A percentile compares a stretch with the other conserved stretches of the same genome.
phyloP scores from a whole-genome alignment of 2,329 filamentous ascomycete genomes.

The Macrophomina phaseolina region DNA sequence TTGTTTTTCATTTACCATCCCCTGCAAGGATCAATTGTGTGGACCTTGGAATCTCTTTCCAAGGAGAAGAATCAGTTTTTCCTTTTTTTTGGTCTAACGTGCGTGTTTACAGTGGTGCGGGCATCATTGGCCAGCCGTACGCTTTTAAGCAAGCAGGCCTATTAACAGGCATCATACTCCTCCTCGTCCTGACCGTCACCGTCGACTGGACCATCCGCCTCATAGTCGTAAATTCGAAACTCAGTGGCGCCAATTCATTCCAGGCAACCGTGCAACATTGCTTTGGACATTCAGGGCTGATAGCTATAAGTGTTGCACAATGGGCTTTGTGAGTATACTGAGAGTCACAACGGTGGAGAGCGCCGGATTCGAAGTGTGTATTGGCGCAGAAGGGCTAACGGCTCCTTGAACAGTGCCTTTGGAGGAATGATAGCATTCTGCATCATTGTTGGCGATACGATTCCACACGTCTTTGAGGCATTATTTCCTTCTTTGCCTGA shows the following conservation, averaged over 20 bases:
- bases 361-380: not conserved
- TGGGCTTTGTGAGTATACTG: slow-evolving; percentile 75
- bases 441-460: slow-evolving; percentile 95
- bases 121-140: slow-evolving; percentile 84
- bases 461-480: slow-evolving; percentile 85
- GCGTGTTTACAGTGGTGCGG: slow-evolving; percentile 57
- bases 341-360: not conserved
- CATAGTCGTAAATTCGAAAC: slow-evolving; percentile 96
- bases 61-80: no score
- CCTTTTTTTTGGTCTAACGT: not conserved
- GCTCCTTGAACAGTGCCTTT: slow-evolving; percentile 68
- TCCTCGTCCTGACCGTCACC: slow-evolving; percentile 78
- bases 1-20: no score
- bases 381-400: not conserved
- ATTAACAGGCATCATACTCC: slow-evolving; percentile 75
- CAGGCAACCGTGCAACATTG: slow-evolving; percentile 96
- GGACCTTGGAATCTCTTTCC: not conserved
- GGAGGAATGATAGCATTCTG: slow-evolving; percentile 98
- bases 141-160: slow-evolving; percentile 94
- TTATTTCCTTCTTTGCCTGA: slow-evolving; percentile 77
- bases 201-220: slow-evolving; percentile 98
- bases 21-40: not conserved
- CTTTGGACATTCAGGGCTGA: slow-evolving; percentile 84
- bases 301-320: slow-evolving; percentile 90
- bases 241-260: slow-evolving; percentile 91